Percentiles rank a stretch among this genome's conserved stretches.
These are phyloP conservation scores for Tylopilus intermedius DNA, from an alignment of 768 basidiomycete genomes.

Conservation along the genomic window DNA sequence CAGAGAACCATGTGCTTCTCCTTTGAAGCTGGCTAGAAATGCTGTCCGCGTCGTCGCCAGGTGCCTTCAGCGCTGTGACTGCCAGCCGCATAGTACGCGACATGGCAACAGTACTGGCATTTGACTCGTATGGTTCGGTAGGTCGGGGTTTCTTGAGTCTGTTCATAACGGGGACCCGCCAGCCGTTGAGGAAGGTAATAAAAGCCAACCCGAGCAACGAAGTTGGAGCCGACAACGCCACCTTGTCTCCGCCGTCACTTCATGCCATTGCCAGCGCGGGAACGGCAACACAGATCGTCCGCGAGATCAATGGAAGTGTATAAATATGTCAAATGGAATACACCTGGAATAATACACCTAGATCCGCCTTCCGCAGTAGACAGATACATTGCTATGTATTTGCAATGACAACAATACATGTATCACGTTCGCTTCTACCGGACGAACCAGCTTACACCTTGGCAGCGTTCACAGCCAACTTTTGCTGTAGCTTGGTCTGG, in stretches of 20 bases:
- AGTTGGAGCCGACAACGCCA: background rate
- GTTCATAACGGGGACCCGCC: conserved; percentile 14
- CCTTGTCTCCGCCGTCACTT: conserved; percentile 6
- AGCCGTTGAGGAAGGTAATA: background rate
- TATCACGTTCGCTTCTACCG: conserved; percentile 2
- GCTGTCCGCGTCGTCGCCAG: background rate
- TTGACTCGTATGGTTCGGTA: background rate
- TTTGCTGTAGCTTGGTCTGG: conserved; percentile 43
- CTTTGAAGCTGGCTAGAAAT: conserved; percentile 2
- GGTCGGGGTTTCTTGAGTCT: conserved; percentile 19
- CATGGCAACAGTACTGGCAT: background rate
- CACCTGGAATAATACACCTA: conserved; percentile 16
- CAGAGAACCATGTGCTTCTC: conserved; percentile 13
- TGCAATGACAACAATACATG: conserved; percentile 9
- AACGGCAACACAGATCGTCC: background rate
- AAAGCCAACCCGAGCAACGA: background rate
- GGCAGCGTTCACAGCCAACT: conserved; percentile 32
- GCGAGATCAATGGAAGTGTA: background rate
- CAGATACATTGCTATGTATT: conserved; percentile 4
- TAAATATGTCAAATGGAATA: conserved; percentile 12
- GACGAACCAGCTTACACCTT: conserved; percentile 13
- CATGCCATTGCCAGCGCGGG: background rate
- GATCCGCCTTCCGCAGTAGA: conserved; percentile 13
- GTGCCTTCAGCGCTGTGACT: conserved; percentile 6
- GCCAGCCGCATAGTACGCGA: conserved; percentile 32